Percentiles rank a stretch among this genome's conserved stretches.
These are phyloP conservation scores for Ophiognomonia clavigignenti-juglandacearum DNA, from an alignment of 2,329 filamentous ascomycete species.

Conservation along the genomic window DNA sequence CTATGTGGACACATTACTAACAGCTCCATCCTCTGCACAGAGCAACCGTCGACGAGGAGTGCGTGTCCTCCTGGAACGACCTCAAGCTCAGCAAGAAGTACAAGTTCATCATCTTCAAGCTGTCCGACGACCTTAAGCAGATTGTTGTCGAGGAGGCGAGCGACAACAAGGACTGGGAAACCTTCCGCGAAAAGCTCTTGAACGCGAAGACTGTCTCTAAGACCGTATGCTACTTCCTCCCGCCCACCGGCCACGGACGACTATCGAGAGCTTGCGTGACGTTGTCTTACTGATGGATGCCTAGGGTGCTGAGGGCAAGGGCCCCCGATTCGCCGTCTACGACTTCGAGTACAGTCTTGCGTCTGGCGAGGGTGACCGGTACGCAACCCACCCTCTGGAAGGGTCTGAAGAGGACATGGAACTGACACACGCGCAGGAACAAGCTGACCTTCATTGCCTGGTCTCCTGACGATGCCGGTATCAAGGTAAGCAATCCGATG, in stretches of 20 bases:
- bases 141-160: slow-evolving; percentile 76
- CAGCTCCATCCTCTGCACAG: slow-evolving; percentile 35
- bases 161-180: slow-evolving; percentile 61
- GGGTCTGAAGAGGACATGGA: neutral
- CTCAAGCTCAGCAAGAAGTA: slow-evolving; percentile 76
- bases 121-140: slow-evolving; percentile 76
- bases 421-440: slow-evolving; percentile 46
- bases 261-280: slow-evolving; percentile 2
- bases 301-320: slow-evolving; percentile 56
- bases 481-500: slow-evolving; percentile 55
- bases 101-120: slow-evolving; percentile 87
- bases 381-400: slow-evolving; percentile 26
- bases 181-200: slow-evolving; percentile 72
- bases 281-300: slow-evolving; percentile 1
- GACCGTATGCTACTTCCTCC: slow-evolving; percentile 42
- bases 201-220: slow-evolving; percentile 68
- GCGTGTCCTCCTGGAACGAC: slow-evolving; percentile 69
- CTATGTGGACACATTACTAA: slow-evolving; percentile 1
- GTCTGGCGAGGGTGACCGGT: slow-evolving; percentile 69
- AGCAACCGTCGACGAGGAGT: slow-evolving; percentile 68
- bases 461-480: slow-evolving; percentile 74
- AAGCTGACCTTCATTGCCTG: slow-evolving; percentile 77
- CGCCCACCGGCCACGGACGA: slow-evolving; percentile 4
- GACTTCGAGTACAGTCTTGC: slow-evolving; percentile 75
- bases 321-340: slow-evolving; percentile 77